Base-by-base conservation (phyloP, 352 stramenopile species). In the Aphanomyces invadans region DNA sequence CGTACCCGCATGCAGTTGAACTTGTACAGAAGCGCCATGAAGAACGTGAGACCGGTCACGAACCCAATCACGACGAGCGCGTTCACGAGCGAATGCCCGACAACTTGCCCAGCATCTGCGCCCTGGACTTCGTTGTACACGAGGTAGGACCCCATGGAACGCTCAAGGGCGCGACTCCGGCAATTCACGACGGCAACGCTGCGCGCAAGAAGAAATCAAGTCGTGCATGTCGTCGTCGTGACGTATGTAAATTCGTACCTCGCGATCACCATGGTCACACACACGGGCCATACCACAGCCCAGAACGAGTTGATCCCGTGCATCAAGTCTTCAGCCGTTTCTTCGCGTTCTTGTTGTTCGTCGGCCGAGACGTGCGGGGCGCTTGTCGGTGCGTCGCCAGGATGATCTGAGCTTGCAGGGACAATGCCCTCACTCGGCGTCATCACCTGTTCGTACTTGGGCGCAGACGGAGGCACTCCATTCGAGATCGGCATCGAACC, bases 11-110 rank as follows among this genome's bases (percentile, higher is more conserved):
- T 89, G 75, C 83, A 94, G 74, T 93, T 91, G 74, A 83, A 93
- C 70, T 95, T 94, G 74, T 95, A 96, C 28, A 95, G 73, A 48
- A 95, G 68, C 49, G 85, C 89, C 82, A 97, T 95, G 62, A 84
- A 76, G 59, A 97, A 96, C 25, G 89, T 96, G 2, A 95, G 71
- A 21, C 88, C 17, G 0, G 80, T 84, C 65, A 97, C 95, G 19
- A 86, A 82, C 23, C 77, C 72, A 31, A 97, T 93, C 67, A 97
- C 95, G 31, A 96, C 86, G 4, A 97, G 72, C 7, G 88, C 87
- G 63, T 96, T 96, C 26, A 96, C 71, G 19, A 96, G 62, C 52
- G 85, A 92, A 56, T 81, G 71, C n/a, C 81, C 83, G 45, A 94
- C 66, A 4, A 64, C 55, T 15, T 23, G n/a, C 23, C 55, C 25